A percentile compares a stretch with the other conserved stretches of the same genome.
Conservation (phyloP, 2,329 filamentous ascomycete species). For the Periglandula ipomoeae region DNA sequence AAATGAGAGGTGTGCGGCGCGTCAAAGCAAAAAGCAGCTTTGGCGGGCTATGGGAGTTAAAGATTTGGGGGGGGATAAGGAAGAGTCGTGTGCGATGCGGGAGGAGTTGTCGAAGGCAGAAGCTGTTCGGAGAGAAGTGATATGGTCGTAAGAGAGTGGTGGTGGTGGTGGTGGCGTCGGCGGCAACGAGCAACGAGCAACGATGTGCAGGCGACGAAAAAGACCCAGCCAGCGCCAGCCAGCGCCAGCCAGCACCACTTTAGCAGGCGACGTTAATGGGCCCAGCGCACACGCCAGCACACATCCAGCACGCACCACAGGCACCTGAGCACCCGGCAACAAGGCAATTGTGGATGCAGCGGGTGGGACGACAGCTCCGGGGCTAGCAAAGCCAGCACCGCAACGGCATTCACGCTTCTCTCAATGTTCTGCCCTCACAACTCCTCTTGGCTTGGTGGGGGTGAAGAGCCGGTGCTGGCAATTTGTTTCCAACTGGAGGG, state of each 20-base stretch:
- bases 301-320: not conserved
- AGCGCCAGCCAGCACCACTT: not conserved
- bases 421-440: too few relatives aligned
- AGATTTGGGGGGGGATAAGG: not conserved
- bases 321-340: not conserved
- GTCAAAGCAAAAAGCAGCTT: slow-evolving; percentile 9
- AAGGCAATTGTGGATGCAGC: not conserved
- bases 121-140: slow-evolving; percentile 2
- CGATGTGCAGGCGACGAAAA: not conserved
- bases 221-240: not conserved
- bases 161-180: not conserved
- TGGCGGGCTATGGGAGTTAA: not conserved
- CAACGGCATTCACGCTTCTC: not conserved
- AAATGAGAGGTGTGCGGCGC: slow-evolving; percentile 15
- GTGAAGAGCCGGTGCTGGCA: too few relatives aligned
- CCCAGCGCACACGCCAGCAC: not conserved
- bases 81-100: slow-evolving; percentile 7
- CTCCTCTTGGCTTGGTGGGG: too few relatives aligned
- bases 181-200: not conserved
- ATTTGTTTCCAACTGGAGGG: too few relatives aligned
- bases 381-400: not conserved
- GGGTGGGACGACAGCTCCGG: not conserved
- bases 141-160: slow-evolving; percentile 3
- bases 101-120: slow-evolving; percentile 6
- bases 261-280: not conserved